Evolutionary conservation across 805 yeast genomes (phyloP).

Genomic region (Teunomyces funiuensis): DNA sequence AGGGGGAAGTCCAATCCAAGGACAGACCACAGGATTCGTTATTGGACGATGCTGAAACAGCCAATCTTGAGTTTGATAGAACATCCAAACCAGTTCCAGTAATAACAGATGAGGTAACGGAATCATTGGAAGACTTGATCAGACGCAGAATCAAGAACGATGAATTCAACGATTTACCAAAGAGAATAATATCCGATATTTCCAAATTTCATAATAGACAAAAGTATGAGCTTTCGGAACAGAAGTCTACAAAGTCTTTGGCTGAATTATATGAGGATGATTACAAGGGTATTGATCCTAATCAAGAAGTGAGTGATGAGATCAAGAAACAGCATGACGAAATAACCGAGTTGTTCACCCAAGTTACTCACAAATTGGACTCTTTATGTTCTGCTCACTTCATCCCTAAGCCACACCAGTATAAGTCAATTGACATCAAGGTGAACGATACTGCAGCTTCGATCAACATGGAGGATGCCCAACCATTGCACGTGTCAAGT

Average conservation of each 20-base stretch:
- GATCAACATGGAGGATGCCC: conserved; percentile 93
- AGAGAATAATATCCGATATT: conserved; percentile 65
- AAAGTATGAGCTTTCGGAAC: conserved; percentile 73
- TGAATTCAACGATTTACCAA: conserved; percentile 83
- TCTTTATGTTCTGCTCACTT: conserved; percentile 92
- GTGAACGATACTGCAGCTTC: conserved; percentile 66
- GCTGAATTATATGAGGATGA: conserved; percentile 94
- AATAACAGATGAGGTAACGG: conserved; percentile 85
- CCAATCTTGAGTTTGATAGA: conserved; percentile 82
- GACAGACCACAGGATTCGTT: conserved; percentile 85
- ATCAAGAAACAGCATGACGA: conserved; percentile 75
- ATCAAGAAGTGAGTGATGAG: conserved; percentile 58
- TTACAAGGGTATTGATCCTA: conserved; percentile 47
- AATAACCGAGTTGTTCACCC: conserved; percentile 61
- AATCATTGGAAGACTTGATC: conserved; percentile 83
- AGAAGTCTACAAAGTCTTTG: conserved; percentile 80
- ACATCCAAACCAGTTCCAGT: conserved; percentile 95
- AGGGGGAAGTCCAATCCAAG: conserved; percentile 83
- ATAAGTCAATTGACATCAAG: conserved; percentile 72
- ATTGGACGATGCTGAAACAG: conserved; percentile 55
- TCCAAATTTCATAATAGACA: conserved; percentile 49
- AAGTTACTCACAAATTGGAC: conserved; percentile 72
- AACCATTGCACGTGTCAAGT: conserved; percentile 77
- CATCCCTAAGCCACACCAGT: conserved; percentile 83
- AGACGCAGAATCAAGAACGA: conserved; percentile 72